phyloP scores from a whole-genome alignment of 179 eudicot genomes.

The Camellia oleifera region DNA sequence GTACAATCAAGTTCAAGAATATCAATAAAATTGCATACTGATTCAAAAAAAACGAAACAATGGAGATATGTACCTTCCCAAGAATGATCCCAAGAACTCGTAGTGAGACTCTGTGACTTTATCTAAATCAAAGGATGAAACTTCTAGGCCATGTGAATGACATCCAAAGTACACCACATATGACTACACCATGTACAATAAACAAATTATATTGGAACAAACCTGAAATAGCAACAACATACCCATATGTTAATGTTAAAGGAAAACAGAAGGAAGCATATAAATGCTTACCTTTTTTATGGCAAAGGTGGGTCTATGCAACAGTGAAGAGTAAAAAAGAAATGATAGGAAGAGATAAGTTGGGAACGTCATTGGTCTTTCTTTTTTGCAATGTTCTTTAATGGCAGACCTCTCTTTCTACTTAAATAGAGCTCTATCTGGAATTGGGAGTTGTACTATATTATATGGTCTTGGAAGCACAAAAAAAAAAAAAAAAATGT shows the following conservation, averaged over 20 bases:
- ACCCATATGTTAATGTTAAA: background rate
- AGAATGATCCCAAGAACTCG: conserved; percentile 58
- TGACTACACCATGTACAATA: conserved; percentile 32
- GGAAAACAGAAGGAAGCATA: background rate
- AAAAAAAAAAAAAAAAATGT: background rate
- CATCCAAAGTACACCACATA: conserved; percentile 87
- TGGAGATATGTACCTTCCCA: conserved; percentile 52
- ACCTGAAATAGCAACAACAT: conserved; percentile 2
- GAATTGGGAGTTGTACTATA: background rate
- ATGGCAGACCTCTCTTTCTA: conserved; percentile 17
- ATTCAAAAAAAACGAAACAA: background rate
- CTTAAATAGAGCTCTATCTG: conserved; percentile 14
- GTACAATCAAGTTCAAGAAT: conserved; percentile 5
- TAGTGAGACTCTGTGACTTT: conserved; percentile 59
- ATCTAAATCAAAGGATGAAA: conserved; percentile 34
- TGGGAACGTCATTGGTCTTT: conserved; percentile 23
- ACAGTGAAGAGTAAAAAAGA: conserved; percentile 26
- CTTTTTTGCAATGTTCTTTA: background rate
- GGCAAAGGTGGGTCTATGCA: conserved; percentile 44
- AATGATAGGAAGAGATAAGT: conserved; percentile 29
- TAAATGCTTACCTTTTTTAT: conserved; percentile 42
- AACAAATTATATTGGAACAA: conserved; percentile 7
- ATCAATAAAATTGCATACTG: background rate
- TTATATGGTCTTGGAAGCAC: background rate
- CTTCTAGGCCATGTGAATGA: conserved; percentile 56